Percentiles rank a stretch among this genome's conserved stretches.
Conservation (phyloP, 768 basidiomycete genomes). For the Lanmaoa pseudosensibilis region DNA sequence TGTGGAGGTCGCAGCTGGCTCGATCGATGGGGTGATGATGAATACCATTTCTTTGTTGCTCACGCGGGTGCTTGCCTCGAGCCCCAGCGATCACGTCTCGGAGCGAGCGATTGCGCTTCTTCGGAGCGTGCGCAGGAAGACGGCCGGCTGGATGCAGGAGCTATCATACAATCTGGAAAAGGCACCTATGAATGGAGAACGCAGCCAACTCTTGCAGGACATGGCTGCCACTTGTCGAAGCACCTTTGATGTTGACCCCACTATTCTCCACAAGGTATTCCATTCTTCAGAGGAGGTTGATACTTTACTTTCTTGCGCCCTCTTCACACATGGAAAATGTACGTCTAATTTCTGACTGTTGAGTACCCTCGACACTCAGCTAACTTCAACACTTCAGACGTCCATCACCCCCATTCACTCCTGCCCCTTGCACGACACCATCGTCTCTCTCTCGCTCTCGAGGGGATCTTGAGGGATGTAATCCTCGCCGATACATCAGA, state of each 20-base stretch:
- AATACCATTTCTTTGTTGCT: slow-evolving; percentile 33
- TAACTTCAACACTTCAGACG: background rate
- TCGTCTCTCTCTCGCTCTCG: slow-evolving; percentile 23
- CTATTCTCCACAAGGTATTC: slow-evolving; percentile 4
- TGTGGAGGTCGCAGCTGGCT: background rate
- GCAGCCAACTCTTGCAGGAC: background rate
- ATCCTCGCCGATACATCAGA: background rate
- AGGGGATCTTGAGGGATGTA: background rate
- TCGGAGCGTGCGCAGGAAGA: background rate
- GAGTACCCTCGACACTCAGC: no score
- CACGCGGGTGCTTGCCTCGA: background rate
- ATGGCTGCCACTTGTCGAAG: background rate
- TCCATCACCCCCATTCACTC: background rate
- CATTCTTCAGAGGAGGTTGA: slow-evolving; percentile 14
- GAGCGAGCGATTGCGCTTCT: background rate
- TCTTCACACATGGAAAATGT: slow-evolving; percentile 15
- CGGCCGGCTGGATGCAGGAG: background rate
- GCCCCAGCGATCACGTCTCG: background rate
- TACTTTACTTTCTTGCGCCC: slow-evolving; percentile 21
- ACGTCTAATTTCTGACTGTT: background rate
- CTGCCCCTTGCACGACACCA: slow-evolving; percentile 20
- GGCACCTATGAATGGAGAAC: background rate
- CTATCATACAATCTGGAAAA: background rate
- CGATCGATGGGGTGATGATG: slow-evolving; percentile 29
- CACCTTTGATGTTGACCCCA: background rate